Conservation (phyloP, 768 basidiomycete genomes). For the Strobilomyces echinocephalus region DNA sequence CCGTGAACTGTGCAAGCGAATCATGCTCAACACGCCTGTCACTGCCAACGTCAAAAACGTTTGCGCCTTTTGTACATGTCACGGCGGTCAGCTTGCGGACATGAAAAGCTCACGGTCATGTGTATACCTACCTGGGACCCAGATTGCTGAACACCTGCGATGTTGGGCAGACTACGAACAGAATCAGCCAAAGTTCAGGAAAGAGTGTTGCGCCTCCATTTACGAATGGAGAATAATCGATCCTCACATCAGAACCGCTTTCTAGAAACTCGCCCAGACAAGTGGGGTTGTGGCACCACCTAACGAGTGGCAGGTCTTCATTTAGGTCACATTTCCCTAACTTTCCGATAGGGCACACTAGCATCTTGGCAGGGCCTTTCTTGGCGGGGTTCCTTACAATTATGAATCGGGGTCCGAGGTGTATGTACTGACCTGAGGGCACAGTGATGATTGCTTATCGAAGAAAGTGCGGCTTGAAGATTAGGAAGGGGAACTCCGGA, state of each 20-base stretch:
- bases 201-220: neutral
- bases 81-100: slow-evolving; percentile 1
- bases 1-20: neutral
- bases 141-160: neutral
- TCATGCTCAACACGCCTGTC: slow-evolving; percentile 1
- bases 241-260: neutral
- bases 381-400: neutral
- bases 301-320: neutral
- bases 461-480: neutral
- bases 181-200: neutral
- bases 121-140: neutral
- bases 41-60: slow-evolving; percentile 1
- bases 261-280: neutral
- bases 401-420: neutral
- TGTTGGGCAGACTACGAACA: neutral
- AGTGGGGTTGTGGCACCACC: neutral
- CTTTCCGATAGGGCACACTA: neutral
- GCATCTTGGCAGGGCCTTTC: slow-evolving; percentile 6
- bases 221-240: neutral
- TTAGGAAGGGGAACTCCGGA: neutral
- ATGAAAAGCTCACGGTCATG: neutral
- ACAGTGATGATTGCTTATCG: neutral
- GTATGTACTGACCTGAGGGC: neutral
- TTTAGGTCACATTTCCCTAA: slow-evolving; percentile 1
- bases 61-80: neutral